Evolutionary conservation across 2,329 filamentous ascomycete genomes (phyloP), one percentile per base, ranked within the genome.

Genomic region (Colletotrichum destructivum): DNA sequence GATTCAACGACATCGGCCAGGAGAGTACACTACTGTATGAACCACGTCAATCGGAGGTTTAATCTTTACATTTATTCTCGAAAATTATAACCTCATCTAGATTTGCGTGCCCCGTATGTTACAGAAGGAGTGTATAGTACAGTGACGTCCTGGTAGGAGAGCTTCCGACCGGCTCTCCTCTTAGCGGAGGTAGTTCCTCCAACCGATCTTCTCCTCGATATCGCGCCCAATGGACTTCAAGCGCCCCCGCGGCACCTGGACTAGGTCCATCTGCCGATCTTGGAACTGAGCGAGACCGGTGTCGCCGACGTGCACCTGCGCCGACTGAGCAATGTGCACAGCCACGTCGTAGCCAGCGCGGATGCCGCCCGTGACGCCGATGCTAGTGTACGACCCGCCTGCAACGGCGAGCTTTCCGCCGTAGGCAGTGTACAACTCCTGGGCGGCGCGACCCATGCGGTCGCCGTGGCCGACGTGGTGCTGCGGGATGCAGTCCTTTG

Each of bases 401-500:
- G 85, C 87, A 21, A 96, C 91, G 70, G 90, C 87, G 38, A 97
- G 83, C 15, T 87, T 85, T 16, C 92, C 90, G 11, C 86, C 80
- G 79, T 91, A 97, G 6, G 84, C 82, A 4, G 83, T 72, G 42
- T 82, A 78, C 6, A 94, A 84, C 63, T 91, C 84, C 2, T 81
- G 76, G 76, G 91, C 86, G 1, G 91, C 88, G 2, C 80, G 78
- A 26, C 81, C 82, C 84, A 97, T 89, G 71, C 89, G 87, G 11
- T 84, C 81, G 35, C 88, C 82, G 81, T 98, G 96, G 46, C 94
- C 94, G 1, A 98, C 91, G 0, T 87, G 88, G 80, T 97, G 97
- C 82, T 99, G 96, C 13, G 96, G 96, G 75, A 99, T 96, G 79
- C 95, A 97, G 73, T 96, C 87, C 71, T 84, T 79, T 73, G 87